These are phyloP conservation scores for Kodamaea suecica DNA, from an alignment of 1,139 yeast species.

Conservation along the genomic window DNA sequence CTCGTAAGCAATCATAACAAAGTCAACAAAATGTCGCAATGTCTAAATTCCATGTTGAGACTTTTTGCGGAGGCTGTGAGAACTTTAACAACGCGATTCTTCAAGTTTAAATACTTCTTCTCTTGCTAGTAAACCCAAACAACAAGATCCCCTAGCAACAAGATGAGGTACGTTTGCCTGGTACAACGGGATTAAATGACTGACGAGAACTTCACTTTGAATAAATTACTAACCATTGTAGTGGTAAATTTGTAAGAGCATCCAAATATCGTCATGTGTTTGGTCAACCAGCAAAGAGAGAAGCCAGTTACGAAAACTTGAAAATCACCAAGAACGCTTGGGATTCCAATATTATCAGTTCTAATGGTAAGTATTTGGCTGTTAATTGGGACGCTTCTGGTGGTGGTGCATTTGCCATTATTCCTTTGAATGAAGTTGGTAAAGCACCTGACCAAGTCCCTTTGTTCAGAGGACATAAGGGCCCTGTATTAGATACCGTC, in stretches of 20 bases:
- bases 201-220: too few relatives aligned
- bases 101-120: too few relatives aligned
- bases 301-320: constrained; percentile 83
- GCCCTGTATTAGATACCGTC: constrained; percentile 90
- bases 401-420: constrained; percentile 95
- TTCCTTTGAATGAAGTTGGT: constrained; percentile 85
- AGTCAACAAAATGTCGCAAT: too few relatives aligned
- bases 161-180: too few relatives aligned
- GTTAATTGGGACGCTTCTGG: constrained; percentile 95
- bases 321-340: constrained; percentile 87
- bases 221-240: constrained; percentile 23
- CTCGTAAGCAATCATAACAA: too few relatives aligned
- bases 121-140: too few relatives aligned
- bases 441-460: constrained; percentile 93
- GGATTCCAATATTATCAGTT: constrained; percentile 84
- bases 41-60: too few relatives aligned
- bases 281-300: constrained; percentile 89
- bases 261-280: constrained; percentile 94
- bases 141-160: too few relatives aligned
- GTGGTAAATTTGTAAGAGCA: constrained; percentile 93
- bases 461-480: constrained; percentile 91
- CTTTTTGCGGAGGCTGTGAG: too few relatives aligned
- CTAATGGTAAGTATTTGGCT: constrained; percentile 78
- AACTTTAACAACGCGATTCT: too few relatives aligned
- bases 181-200: too few relatives aligned